These are phyloP conservation scores for Suhomyces kilbournensis DNA, from an alignment of 805 yeast genomes.

Conservation along the genomic window DNA sequence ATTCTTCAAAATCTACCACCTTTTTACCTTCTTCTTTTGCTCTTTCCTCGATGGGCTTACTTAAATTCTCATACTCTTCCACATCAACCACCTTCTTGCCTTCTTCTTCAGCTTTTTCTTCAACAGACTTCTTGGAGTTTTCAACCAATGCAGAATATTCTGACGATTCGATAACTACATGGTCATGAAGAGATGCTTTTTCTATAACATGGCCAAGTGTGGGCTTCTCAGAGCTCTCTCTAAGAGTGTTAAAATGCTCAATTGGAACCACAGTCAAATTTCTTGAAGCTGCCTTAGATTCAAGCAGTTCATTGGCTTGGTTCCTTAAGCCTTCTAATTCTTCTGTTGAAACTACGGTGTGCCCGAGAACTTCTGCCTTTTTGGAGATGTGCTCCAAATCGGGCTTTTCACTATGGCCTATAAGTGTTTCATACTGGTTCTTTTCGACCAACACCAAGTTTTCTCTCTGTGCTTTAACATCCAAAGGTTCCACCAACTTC, in stretches of 20 bases:
- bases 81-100: too few relatives aligned
- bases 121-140: neutral
- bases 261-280: conserved; percentile 17
- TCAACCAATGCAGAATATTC: neutral
- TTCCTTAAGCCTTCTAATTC: conserved; percentile 36
- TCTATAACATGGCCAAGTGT: neutral
- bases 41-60: neutral
- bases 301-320: conserved; percentile 23
- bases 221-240: neutral
- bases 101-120: neutral
- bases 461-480: conserved; percentile 12
- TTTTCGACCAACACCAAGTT: conserved; percentile 18
- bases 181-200: neutral
- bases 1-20: neutral
- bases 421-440: conserved; percentile 15
- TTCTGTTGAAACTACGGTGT: neutral
- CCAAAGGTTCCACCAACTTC: conserved; percentile 36
- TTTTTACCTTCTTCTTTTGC: neutral
- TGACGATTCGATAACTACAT: neutral
- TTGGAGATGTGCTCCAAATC: conserved; percentile 8
- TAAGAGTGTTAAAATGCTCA: neutral
- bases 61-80: conserved; percentile 2
- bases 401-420: conserved; percentile 9
- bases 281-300: conserved; percentile 12
- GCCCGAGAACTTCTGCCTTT: conserved; percentile 7